phyloP scores from a whole-genome alignment of 768 basidiomycete genomes.

The Gymnopilus dilepis region DNA sequence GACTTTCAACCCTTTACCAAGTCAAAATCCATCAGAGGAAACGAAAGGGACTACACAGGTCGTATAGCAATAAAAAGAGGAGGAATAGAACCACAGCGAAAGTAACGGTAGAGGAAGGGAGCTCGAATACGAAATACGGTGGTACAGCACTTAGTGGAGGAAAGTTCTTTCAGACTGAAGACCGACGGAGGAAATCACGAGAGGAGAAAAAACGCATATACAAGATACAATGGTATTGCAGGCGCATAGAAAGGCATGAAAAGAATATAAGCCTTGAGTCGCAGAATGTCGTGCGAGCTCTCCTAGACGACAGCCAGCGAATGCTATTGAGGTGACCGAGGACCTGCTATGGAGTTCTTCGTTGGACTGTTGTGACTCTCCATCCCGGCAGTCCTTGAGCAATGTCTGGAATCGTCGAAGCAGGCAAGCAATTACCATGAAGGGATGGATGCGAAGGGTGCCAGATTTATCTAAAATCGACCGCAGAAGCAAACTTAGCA shows the following conservation, averaged over 20 bases:
- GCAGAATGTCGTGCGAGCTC: slow-evolving; percentile 16
- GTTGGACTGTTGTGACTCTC: slow-evolving; percentile 1
- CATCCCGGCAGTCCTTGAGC: slow-evolving; percentile 13
- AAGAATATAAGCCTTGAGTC: slow-evolving; percentile 22
- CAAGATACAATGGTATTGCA: slow-evolving; percentile 8
- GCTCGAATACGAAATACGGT: slow-evolving; percentile 5
- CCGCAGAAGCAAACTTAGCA: background rate
- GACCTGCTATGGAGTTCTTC: slow-evolving; percentile 7
- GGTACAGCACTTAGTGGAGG: slow-evolving; percentile 4
- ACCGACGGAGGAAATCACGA: background rate
- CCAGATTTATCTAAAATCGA: slow-evolving; percentile 8
- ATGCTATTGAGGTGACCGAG: slow-evolving; percentile 1
- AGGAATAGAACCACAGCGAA: background rate
- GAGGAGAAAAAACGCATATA: slow-evolving; percentile 6
- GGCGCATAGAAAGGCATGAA: slow-evolving; percentile 16
- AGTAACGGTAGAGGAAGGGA: slow-evolving; percentile 11
- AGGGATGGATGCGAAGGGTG: slow-evolving; percentile 3
- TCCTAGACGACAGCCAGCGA: slow-evolving; percentile 20
- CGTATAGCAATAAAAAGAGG: slow-evolving; percentile 3
- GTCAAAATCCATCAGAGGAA: background rate
- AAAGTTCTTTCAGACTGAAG: background rate
- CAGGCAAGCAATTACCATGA: slow-evolving; percentile 6
- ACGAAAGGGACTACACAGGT: slow-evolving; percentile 1
- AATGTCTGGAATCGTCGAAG: slow-evolving; percentile 3
- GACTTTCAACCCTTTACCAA: background rate